Base-by-base conservation (phyloP, 257 asterid genomes). In the Gynochthodes officinalis region DNA sequence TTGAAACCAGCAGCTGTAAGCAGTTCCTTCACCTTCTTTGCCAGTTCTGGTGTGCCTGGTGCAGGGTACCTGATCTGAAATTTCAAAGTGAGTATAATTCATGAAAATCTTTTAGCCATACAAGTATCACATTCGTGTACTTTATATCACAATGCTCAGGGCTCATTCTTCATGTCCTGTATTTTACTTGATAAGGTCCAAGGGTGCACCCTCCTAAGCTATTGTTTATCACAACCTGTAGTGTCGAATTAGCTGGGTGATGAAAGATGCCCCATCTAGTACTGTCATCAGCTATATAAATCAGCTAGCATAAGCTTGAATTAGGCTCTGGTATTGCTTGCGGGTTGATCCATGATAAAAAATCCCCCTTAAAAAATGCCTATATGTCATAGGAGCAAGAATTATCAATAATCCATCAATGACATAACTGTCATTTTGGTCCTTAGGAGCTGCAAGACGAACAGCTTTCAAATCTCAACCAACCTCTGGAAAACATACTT, bases 21-120 rank as follows among this genome's bases (percentile, higher is more conserved):
- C 76, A 88, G 72, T 43, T 82, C 77, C 83, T 82, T 88, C 75
- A 87, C 90, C 84, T 78, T 86, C 5, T 43, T 64, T 44, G 95
- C 95, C 78, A 90, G 65, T 23, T 80, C 83, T 28, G 95, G 96
- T 59, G 91, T 88, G 35, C 96, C 96, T 21, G 92, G 92, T 23
- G 96, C 93, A 3, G 88, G 84, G 80, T 90, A 90, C 79, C 86
- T 86, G 69, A 90, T 83, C 95, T 88, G 79, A 32, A 49, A 35
- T 74, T 48, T 2, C 3, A 54, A 5, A 33, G 39, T 15, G 7
- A 21, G 30, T 9, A 28, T 2, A 23, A 48, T 13, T 37, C 11
- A 74, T 16, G 18, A 54, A 15, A 57, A 50, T 50, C 14, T 49
- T 4, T 2, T 13, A 39, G n/a, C 15, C 13, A 40, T 35, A 59